These are phyloP conservation scores for Exophiala xenobiotica DNA, from an alignment of 2,329 filamentous ascomycete species.

Conservation along the genomic window DNA sequence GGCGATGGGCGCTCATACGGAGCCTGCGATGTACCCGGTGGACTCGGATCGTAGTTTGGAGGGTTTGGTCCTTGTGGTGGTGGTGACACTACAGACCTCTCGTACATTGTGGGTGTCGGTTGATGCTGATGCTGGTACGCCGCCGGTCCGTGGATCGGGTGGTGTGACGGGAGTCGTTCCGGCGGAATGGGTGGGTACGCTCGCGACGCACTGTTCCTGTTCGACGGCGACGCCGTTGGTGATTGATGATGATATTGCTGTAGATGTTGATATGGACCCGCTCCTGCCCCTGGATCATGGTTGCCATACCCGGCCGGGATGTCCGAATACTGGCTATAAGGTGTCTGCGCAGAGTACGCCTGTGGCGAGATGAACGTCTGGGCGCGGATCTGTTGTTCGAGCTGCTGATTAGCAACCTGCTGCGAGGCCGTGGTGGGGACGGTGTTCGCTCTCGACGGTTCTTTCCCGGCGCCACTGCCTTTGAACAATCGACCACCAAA, in stretches of 20 bases:
- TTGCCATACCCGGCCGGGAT: constrained; percentile 8
- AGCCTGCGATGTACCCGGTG: not conserved
- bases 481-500: constrained; percentile 21
- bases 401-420: not conserved
- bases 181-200: too few species aligned
- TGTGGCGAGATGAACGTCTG: constrained; percentile 17
- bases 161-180: too few species aligned
- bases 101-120: not conserved
- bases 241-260: not conserved
- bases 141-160: too few species aligned
- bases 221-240: not conserved
- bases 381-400: not conserved
- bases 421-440: not conserved
- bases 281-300: not conserved
- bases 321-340: constrained; percentile 4
- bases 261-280: too few species aligned
- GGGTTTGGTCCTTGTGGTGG: not conserved
- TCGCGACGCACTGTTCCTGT: not conserved
- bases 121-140: not conserved
- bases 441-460: not conserved
- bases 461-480: constrained; percentile 8
- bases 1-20: not conserved
- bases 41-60: not conserved
- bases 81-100: not conserved
- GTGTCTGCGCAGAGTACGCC: constrained; percentile 11